Evolutionary conservation across 257 asterid genomes (phyloP).

Genomic region (Lycium barbarum): DNA sequence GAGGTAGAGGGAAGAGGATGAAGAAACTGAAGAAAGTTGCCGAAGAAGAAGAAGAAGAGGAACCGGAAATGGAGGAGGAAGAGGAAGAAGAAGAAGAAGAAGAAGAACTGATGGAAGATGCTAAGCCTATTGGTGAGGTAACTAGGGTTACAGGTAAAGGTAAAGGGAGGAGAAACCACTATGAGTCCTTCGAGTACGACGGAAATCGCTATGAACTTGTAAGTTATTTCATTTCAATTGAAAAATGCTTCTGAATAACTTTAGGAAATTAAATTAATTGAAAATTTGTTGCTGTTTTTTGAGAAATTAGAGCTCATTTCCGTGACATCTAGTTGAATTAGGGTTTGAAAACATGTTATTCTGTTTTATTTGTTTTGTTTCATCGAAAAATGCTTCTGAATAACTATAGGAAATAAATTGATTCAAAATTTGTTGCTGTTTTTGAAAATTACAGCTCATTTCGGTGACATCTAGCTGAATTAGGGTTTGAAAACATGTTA

Average conservation of each 20-base stretch:
- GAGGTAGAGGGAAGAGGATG: constrained; percentile 34
- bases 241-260: constrained; percentile 14
- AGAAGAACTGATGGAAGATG: constrained; percentile 51
- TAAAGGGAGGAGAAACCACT: constrained; percentile 54
- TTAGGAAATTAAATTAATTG: neutral
- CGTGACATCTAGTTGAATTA: neutral
- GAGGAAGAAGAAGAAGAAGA: constrained; percentile 44
- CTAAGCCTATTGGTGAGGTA: constrained; percentile 70
- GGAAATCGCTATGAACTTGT: constrained; percentile 78
- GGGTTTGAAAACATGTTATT: constrained; percentile 8
- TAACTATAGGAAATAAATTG: too few relatives aligned
- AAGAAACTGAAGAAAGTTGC: constrained; percentile 48
- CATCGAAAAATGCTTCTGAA: neutral
- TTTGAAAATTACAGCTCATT: neutral
- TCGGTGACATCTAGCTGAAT: neutral
- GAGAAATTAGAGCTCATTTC: neutral
- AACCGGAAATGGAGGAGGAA: constrained; percentile 6
- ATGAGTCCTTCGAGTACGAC: constrained; percentile 68
- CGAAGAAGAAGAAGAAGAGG: constrained; percentile 47
- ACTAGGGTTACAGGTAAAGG: constrained; percentile 80
- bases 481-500: neutral
- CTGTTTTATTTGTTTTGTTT: too few relatives aligned
- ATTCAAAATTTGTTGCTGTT: neutral
- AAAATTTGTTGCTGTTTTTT: neutral
- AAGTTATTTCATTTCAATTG: constrained; percentile 34